Evolutionary conservation across 345 rosid genomes (phyloP).

Genomic region (Sonneratia alba): DNA sequence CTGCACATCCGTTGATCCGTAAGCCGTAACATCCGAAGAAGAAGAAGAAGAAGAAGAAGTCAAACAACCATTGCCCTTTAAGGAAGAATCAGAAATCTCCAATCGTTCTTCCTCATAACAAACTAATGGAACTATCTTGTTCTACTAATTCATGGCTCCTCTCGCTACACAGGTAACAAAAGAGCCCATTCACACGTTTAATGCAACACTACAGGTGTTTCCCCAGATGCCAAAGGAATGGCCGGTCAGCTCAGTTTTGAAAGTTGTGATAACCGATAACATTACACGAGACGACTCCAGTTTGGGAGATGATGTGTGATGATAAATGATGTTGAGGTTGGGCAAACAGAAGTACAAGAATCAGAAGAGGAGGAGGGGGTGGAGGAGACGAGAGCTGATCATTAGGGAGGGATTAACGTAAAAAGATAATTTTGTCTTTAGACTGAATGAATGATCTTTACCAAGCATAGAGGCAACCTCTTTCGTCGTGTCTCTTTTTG

Average conservation of each 20-base stretch:
- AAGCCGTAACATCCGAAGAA: not conserved
- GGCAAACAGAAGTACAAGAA: not conserved
- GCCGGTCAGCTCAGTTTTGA: too few species aligned
- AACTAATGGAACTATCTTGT: too few species aligned
- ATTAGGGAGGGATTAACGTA: not conserved
- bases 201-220: too few species aligned
- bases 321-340: not conserved
- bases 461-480: conserved; percentile 31
- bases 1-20: conserved; percentile 1
- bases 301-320: too few species aligned
- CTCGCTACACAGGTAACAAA: too few species aligned
- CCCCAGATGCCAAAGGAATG: too few species aligned
- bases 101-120: too few species aligned
- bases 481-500: conserved; percentile 27
- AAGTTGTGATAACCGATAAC: too few species aligned
- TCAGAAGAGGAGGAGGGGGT: not conserved
- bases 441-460: conserved; percentile 4
- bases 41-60: not conserved
- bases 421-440: not conserved
- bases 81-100: too few species aligned
- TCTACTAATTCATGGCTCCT: too few species aligned
- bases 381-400: not conserved
- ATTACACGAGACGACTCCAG: not conserved
- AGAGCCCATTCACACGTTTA: too few species aligned
- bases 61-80: too few species aligned